Evolutionary conservation across 2,329 filamentous ascomycete genomes (phyloP).

Genomic region (Bipolaris gigantea): DNA sequence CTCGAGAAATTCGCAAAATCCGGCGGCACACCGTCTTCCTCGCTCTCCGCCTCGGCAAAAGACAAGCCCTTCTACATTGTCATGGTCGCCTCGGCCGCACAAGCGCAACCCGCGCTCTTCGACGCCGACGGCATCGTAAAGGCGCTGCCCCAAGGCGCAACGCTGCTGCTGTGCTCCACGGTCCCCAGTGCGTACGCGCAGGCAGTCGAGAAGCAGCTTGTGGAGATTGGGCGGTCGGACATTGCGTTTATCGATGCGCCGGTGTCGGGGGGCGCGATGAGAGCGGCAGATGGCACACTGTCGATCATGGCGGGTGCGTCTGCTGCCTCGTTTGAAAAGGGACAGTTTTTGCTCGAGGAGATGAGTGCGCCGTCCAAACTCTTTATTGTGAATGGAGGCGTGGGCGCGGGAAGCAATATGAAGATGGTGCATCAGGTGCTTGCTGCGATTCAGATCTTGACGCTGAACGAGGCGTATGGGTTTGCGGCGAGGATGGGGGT

Average conservation of each 20-base stretch:
- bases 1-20: slow-evolving; percentile 66
- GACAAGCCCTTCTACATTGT: slow-evolving; percentile 65
- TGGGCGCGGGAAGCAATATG: slow-evolving; percentile 58
- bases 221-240: slow-evolving; percentile 60
- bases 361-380: slow-evolving; percentile 66
- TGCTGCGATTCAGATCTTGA: slow-evolving; percentile 60
- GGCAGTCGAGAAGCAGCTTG: slow-evolving; percentile 61
- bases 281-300: slow-evolving; percentile 71
- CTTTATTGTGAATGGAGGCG: slow-evolving; percentile 55
- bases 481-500: slow-evolving; percentile 58
- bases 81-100: slow-evolving; percentile 75
- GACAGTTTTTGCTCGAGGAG: slow-evolving; percentile 61
- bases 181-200: slow-evolving; percentile 68
- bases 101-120: slow-evolving; percentile 68
- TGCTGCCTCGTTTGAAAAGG: slow-evolving; percentile 59
- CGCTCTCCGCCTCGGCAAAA: slow-evolving; percentile 63
- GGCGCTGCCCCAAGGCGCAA: slow-evolving; percentile 59
- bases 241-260: slow-evolving; percentile 71
- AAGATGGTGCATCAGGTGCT: slow-evolving; percentile 63
- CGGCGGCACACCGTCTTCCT: slow-evolving; percentile 62
- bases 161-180: slow-evolving; percentile 70
- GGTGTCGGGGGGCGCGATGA: slow-evolving; percentile 69
- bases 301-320: slow-evolving; percentile 73
- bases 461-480: slow-evolving; percentile 60
- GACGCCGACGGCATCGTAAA: slow-evolving; percentile 56